Percentiles rank a stretch among this genome's conserved stretches.
These are phyloP conservation scores for Pleurotus cornucopiae DNA, from an alignment of 768 basidiomycete genomes.

Conservation along the genomic window DNA sequence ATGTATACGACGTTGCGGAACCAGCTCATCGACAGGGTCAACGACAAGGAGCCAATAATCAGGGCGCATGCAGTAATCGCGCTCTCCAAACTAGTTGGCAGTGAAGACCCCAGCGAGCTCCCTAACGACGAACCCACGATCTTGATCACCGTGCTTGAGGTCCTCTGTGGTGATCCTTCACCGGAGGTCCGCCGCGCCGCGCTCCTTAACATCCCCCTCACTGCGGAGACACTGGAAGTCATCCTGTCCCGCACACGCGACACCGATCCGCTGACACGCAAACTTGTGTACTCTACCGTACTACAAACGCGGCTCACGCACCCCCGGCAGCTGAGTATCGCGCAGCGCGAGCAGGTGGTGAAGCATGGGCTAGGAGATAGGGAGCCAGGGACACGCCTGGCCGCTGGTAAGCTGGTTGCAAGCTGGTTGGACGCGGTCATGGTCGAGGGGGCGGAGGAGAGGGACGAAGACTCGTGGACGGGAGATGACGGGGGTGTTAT, in stretches of 20 bases:
- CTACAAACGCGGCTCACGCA: slow-evolving; percentile 55
- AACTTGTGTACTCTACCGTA: slow-evolving; percentile 68
- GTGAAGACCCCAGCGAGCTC: slow-evolving; percentile 54
- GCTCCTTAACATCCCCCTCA: slow-evolving; percentile 70
- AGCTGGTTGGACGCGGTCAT: slow-evolving; percentile 75
- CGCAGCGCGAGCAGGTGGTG: slow-evolving; percentile 83
- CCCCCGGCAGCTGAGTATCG: slow-evolving; percentile 68
- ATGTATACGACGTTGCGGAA: slow-evolving; percentile 65
- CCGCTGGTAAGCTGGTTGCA: slow-evolving; percentile 73
- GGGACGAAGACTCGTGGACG: slow-evolving; percentile 23
- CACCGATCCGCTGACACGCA: slow-evolving; percentile 75
- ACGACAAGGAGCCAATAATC: slow-evolving; percentile 81
- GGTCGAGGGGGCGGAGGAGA: slow-evolving; percentile 23
- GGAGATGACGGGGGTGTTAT: slow-evolving; percentile 45
- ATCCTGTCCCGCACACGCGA: slow-evolving; percentile 84
- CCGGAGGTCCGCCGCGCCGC: slow-evolving; percentile 92
- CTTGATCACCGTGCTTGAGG: slow-evolving; percentile 63
- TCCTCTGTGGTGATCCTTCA: slow-evolving; percentile 70
- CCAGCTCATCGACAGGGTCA: slow-evolving; percentile 70
- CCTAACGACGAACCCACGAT: slow-evolving; percentile 49
- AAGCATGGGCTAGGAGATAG: slow-evolving; percentile 87
- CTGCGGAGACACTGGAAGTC: slow-evolving; percentile 52
- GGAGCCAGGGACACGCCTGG: slow-evolving; percentile 77
- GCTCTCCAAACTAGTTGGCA: slow-evolving; percentile 73
- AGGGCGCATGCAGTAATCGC: slow-evolving; percentile 84